These are phyloP conservation scores for Russula sp. DNA, from an alignment of 768 basidiomycete species.

Conservation along the genomic window DNA sequence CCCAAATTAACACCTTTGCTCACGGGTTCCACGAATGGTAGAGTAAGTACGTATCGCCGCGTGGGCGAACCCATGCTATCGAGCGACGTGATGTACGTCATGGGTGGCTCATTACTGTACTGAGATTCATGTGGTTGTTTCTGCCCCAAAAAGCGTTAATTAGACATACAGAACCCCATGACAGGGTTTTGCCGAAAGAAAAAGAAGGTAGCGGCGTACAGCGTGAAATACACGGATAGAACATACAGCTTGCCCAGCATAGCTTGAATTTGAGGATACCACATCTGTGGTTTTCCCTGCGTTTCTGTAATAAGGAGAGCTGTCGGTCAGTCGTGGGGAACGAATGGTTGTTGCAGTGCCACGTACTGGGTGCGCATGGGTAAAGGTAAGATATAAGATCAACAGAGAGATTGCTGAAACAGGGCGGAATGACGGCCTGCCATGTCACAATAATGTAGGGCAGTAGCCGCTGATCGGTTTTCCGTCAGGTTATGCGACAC, in stretches of 20 bases:
- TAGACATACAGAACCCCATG: not conserved
- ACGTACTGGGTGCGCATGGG: constrained; percentile 16
- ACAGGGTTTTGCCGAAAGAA: not conserved
- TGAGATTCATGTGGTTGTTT: constrained; percentile 22
- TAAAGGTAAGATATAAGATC: constrained; percentile 19
- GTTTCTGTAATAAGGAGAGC: not conserved
- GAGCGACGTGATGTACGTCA: constrained; percentile 1
- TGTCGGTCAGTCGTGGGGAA: not conserved
- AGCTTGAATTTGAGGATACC: constrained; percentile 20
- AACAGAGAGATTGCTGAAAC: constrained; percentile 10
- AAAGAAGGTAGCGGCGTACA: constrained; percentile 4
- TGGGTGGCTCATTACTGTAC: not conserved
- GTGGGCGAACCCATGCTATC: not conserved
- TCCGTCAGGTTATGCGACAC: not conserved
- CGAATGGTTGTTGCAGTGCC: not conserved
- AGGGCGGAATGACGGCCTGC: constrained; percentile 22
- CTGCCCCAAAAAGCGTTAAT: constrained; percentile 8
- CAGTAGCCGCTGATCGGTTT: constrained; percentile 4
- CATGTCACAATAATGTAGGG: constrained; percentile 18
- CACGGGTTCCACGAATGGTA: not conserved
- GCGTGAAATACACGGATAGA: constrained; percentile 18
- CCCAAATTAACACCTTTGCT: constrained; percentile 6
- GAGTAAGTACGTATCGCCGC: constrained; percentile 12
- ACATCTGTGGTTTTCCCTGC: constrained; percentile 6
- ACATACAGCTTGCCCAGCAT: constrained; percentile 25